phyloP scores from a whole-genome alignment of 257 asterid species.

The Nicotiana paniculata region DNA sequence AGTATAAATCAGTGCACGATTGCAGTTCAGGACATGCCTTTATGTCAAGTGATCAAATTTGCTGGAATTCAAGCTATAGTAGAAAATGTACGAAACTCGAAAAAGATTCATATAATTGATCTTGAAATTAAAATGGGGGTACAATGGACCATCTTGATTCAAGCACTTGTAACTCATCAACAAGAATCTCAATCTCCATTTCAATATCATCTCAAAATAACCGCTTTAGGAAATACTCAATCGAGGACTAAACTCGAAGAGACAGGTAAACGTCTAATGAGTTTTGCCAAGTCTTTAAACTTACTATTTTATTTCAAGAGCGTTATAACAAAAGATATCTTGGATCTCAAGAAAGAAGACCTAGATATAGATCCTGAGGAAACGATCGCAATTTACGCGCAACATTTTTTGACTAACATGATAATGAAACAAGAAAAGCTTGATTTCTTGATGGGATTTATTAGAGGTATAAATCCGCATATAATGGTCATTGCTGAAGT shows the following conservation, averaged over 20 bases:
- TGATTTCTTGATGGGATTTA: conserved; percentile 29
- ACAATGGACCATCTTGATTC: conserved; percentile 52
- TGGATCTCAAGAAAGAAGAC: conserved; percentile 19
- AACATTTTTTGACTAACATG: conserved; percentile 24
- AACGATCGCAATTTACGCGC: conserved; percentile 35
- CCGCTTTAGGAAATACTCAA: conserved; percentile 32
- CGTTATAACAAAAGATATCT: conserved; percentile 32
- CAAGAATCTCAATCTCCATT: conserved; percentile 4
- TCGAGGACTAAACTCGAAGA: conserved; percentile 36
- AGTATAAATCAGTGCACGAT: conserved; percentile 4
- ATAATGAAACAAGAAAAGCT: conserved; percentile 28
- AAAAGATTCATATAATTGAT: conserved; percentile 47
- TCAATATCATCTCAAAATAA: conserved; percentile 48
- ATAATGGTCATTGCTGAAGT: conserved; percentile 15
- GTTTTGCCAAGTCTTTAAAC: conserved; percentile 42
- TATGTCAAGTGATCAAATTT: conserved; percentile 38
- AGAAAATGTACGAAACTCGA: conserved; percentile 33
- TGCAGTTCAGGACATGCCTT: conserved; percentile 33
- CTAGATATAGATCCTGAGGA: conserved; percentile 35
- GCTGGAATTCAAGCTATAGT: conserved; percentile 50
- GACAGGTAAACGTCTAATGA: conserved; percentile 34
- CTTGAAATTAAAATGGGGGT: conserved; percentile 44
- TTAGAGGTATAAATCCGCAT: conserved; percentile 14
- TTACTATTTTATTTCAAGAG: conserved; percentile 31
- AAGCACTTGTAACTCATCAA: conserved; percentile 42